Evolutionary conservation across 1,284 basidiomycete genomes (phyloP).

Genomic region (Melampsora abietis-canadensis): DNA sequence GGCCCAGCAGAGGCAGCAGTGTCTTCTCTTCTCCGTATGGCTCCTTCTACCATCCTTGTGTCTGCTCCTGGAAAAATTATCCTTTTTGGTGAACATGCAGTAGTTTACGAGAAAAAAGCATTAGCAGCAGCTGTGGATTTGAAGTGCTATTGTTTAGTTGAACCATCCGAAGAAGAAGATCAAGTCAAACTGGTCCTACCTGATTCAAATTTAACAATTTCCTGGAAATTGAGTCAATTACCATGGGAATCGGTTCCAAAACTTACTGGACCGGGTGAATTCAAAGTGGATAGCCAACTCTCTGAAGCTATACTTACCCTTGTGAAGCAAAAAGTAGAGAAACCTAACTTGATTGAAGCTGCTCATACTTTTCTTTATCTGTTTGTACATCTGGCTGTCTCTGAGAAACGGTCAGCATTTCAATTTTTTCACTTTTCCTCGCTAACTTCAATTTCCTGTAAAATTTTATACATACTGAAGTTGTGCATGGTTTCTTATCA

Average conservation of each 20-base stretch:
- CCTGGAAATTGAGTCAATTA: conserved; percentile 73
- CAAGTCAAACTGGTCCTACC: conserved; percentile 71
- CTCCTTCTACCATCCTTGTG: conserved; percentile 63
- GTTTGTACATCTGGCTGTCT: conserved; percentile 73
- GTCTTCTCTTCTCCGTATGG: background rate
- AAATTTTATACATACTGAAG: background rate
- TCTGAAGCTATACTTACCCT: conserved; percentile 18
- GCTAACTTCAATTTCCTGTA: background rate
- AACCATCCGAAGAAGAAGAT: conserved; percentile 60
- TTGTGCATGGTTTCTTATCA: conserved; percentile 10
- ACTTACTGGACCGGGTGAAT: background rate
- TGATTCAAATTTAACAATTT: conserved; percentile 75
- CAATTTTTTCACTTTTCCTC: background rate
- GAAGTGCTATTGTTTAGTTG: conserved; percentile 83
- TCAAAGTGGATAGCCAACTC: conserved; percentile 42
- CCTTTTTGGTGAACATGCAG: conserved; percentile 96
- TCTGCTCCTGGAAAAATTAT: conserved; percentile 98
- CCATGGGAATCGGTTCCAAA: conserved; percentile 71
- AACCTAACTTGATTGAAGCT: conserved; percentile 61
- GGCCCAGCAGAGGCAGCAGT: background rate
- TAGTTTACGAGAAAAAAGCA: conserved; percentile 94
- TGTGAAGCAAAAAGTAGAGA: conserved; percentile 22
- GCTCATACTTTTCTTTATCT: conserved; percentile 85
- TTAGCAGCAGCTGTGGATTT: conserved; percentile 92
- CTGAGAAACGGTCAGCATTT: conserved; percentile 60